Percentiles rank a stretch among this genome's conserved stretches.
Evolutionary conservation across 164 flowering plant genomes (phyloP).

Genomic region (Magnolia changhungtana): DNA sequence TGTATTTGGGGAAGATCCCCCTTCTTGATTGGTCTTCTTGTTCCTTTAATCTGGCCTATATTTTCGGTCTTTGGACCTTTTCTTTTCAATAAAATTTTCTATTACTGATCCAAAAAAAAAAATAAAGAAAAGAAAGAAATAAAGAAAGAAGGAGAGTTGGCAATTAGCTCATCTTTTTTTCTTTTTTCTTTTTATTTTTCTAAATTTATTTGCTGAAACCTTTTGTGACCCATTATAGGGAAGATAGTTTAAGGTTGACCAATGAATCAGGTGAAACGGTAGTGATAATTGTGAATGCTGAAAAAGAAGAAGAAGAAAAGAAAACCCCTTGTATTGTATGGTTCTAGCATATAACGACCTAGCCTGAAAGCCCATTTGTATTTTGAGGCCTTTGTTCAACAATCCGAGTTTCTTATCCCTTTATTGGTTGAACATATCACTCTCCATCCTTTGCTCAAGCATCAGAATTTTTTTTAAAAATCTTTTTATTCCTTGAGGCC

Average conservation of each 20-base stretch:
- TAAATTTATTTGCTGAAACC: background rate
- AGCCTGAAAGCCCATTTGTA: too few relatives aligned
- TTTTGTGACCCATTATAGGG: background rate
- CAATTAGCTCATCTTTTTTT: too few relatives aligned
- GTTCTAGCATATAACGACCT: too few relatives aligned
- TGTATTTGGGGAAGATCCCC: too few relatives aligned
- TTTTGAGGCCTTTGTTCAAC: background rate
- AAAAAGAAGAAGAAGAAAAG: too few relatives aligned
- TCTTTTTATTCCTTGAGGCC: too few relatives aligned
- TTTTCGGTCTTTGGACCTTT: background rate
- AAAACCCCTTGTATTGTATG: too few relatives aligned
- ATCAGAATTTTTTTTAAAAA: background rate
- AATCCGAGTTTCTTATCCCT: background rate
- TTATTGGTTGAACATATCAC: background rate
- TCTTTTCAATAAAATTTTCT: background rate
- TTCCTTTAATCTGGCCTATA: background rate
- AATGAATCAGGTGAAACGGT: too few relatives aligned
- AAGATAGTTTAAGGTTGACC: background rate
- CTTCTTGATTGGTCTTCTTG: background rate
- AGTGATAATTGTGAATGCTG: too few relatives aligned
- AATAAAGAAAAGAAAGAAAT: background rate
- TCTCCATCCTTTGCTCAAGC: too few relatives aligned
- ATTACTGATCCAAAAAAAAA: background rate
- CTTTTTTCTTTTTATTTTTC: background rate
- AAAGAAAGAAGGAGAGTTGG: background rate